Conservation (phyloP, 768 basidiomycete genomes). For the Lanmaoa pseudosensibilis region DNA sequence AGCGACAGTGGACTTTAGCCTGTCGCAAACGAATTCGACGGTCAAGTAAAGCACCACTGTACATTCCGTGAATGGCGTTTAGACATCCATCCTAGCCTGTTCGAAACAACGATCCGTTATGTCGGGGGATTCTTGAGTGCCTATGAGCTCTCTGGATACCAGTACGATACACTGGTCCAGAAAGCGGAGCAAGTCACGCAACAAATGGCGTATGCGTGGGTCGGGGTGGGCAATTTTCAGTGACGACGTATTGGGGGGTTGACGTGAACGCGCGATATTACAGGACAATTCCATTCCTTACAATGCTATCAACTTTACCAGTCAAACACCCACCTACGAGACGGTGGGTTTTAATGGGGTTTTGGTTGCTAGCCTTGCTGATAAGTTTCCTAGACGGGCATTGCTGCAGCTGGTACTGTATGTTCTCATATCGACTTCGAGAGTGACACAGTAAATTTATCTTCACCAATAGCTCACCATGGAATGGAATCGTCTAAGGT, state of each 20-base stretch:
- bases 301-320: conserved; percentile 38
- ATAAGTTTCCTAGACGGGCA: conserved; percentile 40
- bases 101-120: conserved; percentile 77
- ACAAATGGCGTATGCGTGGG: conserved; percentile 63
- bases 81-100: conserved; percentile 36
- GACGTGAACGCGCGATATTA: not conserved
- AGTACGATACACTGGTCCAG: conserved; percentile 50
- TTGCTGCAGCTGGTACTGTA: conserved; percentile 47
- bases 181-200: conserved; percentile 66
- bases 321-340: conserved; percentile 30
- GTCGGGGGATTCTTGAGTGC: conserved; percentile 66
- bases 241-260: not conserved
- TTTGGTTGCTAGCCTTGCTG: not conserved
- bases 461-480: conserved; percentile 46
- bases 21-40: conserved; percentile 43
- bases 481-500: conserved; percentile 57
- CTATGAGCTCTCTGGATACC: conserved; percentile 61
- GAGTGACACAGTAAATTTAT: not conserved
- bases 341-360: conserved; percentile 28
- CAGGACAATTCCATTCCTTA: conserved; percentile 43
- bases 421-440: conserved; percentile 6
- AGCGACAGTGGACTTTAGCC: conserved; percentile 51
- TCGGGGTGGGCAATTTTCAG: conserved; percentile 42
- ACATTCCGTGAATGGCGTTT: not conserved
- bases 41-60: conserved; percentile 39